Base-by-base conservation (phyloP, 345 rosid species). In the Dovyalis caffra region DNA sequence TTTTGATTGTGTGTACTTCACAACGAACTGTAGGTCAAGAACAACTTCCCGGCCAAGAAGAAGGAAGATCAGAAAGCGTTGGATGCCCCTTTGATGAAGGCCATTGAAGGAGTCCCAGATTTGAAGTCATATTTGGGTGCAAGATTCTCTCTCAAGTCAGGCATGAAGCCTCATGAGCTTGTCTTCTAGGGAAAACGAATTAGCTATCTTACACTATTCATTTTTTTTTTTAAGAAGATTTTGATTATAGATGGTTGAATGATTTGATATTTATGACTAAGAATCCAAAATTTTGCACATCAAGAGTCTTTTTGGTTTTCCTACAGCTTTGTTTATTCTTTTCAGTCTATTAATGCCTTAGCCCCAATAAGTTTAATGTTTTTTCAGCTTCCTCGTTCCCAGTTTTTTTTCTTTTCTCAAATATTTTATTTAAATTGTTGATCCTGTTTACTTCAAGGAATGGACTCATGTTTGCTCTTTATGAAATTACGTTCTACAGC, bases 121-220 rank as follows among this genome's bases (percentile, higher is more conserved):
- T 86, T 91, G 88, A 90, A 84, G 86, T 65, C 81, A 16, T 90
- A 91, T 72, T 83, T 91, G 76, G 94, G 80, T 40, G 68, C 68
- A 25, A 43, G 75, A 31, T 72, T 72, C 33, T 62, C 75, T 5
- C 86, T 89, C 28, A 88, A 83, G 84, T 84, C 90, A 8, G 92
- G 92, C 83, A 90, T 88, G 91, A 93, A 91, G 62, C 98, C 94
- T 68, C 92, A 88, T 64, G 94, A 93, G 82, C 95, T 91, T 75
- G 87, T 88, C 35, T 93, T 93, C 80, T 91, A 91, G 86, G 76
- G 56, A 53, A 7, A 64, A 37, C 51, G 15, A 12, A 51, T 32
- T 68, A 28, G 38, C 47, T 47, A 6, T 28, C 40, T 21, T 4
- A 32, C 12, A 43, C 21, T 47, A 18, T 15, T 16, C n/a, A 5